Conservation (phyloP, 192 early-diverging fungal genomes). For the Chytriomyces sp. region DNA sequence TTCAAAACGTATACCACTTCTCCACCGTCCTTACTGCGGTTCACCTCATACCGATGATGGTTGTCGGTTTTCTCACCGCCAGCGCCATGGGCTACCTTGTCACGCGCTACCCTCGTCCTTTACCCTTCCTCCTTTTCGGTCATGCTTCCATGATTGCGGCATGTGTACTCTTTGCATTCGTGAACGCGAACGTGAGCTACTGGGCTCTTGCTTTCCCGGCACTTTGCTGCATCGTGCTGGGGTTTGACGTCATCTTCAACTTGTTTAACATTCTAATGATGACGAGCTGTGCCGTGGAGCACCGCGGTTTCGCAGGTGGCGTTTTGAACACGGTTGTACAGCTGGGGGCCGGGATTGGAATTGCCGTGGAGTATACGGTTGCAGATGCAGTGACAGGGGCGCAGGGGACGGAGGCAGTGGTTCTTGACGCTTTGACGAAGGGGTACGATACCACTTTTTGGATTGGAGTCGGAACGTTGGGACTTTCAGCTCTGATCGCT, state of each 20-base stretch:
- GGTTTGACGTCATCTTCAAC: conserved; percentile 22
- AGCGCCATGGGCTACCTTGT: conserved; percentile 2
- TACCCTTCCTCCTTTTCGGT: conserved; percentile 13
- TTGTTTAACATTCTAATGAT: conserved; percentile 14
- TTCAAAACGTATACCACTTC: conserved; percentile 5
- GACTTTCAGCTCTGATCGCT: conserved; percentile 8
- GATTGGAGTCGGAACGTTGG: conserved; percentile 23
- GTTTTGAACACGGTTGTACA: conserved; percentile 42
- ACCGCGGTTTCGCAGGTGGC: conserved; percentile 34
- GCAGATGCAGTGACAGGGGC: conserved; percentile 22
- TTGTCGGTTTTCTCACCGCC: conserved; percentile 14
- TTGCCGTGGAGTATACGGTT: conserved; percentile 35
- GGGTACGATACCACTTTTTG: conserved; percentile 36
- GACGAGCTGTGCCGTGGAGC: background rate
- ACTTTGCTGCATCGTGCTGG: conserved; percentile 1
- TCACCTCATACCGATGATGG: conserved; percentile 23
- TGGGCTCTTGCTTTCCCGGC: conserved; percentile 21
- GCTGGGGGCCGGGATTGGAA: conserved; percentile 30
- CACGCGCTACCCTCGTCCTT: background rate
- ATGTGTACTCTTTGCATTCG: background rate
- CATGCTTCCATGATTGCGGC: conserved; percentile 5
- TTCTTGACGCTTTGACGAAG: conserved; percentile 5
- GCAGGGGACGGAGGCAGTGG: conserved; percentile 8
- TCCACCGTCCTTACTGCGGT: conserved; percentile 13
- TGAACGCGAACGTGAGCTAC: background rate